Percentiles rank a stretch among this genome's conserved stretches.
Evolutionary conservation across 164 flowering plant genomes (phyloP).

Genomic region (Macadamia integrifolia): DNA sequence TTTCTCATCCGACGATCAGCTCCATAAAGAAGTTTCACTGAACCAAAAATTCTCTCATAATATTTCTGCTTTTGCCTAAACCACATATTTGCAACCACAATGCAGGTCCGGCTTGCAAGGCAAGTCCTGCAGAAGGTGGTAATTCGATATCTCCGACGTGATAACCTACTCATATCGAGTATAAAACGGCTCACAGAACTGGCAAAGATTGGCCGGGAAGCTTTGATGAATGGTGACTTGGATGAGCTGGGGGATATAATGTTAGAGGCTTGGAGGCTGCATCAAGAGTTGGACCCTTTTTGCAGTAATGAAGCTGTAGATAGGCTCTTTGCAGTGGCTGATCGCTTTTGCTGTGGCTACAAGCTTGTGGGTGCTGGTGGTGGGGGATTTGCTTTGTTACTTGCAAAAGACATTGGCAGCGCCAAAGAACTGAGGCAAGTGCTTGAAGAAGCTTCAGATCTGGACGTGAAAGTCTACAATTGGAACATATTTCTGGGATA

Average conservation of each 20-base stretch:
- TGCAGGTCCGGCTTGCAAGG: slow-evolving; percentile 90
- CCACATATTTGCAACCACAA: neutral
- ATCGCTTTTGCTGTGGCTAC: slow-evolving; percentile 80
- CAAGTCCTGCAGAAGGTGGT: slow-evolving; percentile 94
- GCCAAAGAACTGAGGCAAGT: slow-evolving; percentile 44
- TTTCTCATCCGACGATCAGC: no score
- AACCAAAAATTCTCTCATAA: no score
- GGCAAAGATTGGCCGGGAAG: slow-evolving; percentile 91
- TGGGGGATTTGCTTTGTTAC: slow-evolving; percentile 91
- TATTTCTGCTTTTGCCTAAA: neutral
- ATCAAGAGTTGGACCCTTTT: slow-evolving; percentile 93
- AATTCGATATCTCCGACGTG: slow-evolving; percentile 72
- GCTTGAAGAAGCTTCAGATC: slow-evolving; percentile 44
- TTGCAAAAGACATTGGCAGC: slow-evolving; percentile 49
- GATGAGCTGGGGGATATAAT: slow-evolving; percentile 84
- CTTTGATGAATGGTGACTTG: slow-evolving; percentile 78
- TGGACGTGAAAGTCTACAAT: slow-evolving; percentile 55
- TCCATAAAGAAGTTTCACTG: no score
- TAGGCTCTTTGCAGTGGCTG: slow-evolving; percentile 59
- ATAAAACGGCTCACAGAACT: slow-evolving; percentile 88
- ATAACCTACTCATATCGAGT: slow-evolving; percentile 85
- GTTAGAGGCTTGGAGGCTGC: slow-evolving; percentile 95
- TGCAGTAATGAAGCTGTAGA: slow-evolving; percentile 92
- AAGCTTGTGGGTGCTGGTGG: slow-evolving; percentile 99
- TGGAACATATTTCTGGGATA: slow-evolving; percentile 44